Conservation (phyloP, 345 rosid genomes). For the Hibiscus syriacus region DNA sequence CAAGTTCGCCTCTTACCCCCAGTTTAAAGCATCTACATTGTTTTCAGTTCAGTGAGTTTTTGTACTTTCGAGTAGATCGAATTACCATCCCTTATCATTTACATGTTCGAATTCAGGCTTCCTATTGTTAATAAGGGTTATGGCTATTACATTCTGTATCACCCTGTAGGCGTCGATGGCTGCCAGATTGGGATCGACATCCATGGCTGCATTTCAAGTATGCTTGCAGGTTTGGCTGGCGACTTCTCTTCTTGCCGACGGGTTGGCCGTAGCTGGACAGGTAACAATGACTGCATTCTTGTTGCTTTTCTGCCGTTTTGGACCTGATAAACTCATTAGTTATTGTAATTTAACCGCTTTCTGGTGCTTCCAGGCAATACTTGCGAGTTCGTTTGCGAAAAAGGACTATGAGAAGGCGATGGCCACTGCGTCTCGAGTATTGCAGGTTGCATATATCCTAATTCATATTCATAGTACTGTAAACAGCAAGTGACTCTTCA, state of each 20-base stretch:
- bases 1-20: too few relatives aligned
- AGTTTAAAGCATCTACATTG: too few relatives aligned
- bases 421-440: constrained; percentile 69
- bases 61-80: not conserved
- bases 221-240: constrained; percentile 98
- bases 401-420: constrained; percentile 59
- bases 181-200: constrained; percentile 62
- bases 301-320: too few relatives aligned
- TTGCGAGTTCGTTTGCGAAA: constrained; percentile 79
- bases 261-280: constrained; percentile 94
- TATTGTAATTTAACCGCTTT: not conserved
- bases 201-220: constrained; percentile 97
- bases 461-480: not conserved
- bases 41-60: not conserved
- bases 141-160: constrained; percentile 85
- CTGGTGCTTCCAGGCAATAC: constrained; percentile 45
- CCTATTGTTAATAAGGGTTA: constrained; percentile 70
- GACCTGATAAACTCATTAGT: too few relatives aligned
- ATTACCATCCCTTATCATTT: not conserved
- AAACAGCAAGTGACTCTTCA: not conserved
- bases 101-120: constrained; percentile 42
- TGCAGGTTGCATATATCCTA: constrained; percentile 47
- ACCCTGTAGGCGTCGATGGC: constrained; percentile 92
- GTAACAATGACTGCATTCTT: constrained; percentile 33
- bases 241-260: constrained; percentile 93